Evolutionary conservation across 176 grass and related monocot genomes (phyloP), one percentile per base, ranked within the genome.

Genomic region (Pharus latifolius): DNA sequence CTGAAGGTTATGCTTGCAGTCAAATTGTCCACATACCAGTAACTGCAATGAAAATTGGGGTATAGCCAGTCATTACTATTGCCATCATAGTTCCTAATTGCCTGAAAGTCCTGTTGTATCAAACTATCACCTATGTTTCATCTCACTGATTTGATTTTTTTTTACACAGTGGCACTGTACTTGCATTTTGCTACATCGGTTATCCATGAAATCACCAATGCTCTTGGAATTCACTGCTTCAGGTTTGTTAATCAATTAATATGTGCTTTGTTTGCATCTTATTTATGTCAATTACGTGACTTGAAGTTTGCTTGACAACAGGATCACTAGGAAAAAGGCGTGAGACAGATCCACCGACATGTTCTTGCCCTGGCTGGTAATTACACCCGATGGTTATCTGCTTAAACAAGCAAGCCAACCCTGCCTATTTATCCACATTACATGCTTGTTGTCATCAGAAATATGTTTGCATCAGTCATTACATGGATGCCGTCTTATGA

Each of bases 181-280:
- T 74, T 98, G 70, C 78, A 98, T 83, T 98, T 98, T 78, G 95
- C 90, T 54, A 98, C 95, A n/a, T 98, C 95, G 3, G 95, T 98
- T 61, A 91, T 98, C 76, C 83, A 91, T 77, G 95, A 98, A 82
- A 98, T 98, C 33, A 93, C 90, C 23, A 91, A 90, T 28, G 95
- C 90, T 0, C 90, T 98, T 52, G 95, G 90, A 66, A 98, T 98
- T 50, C 88, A 81, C 22, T 98, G 95, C 84, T 98, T 98, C 87
- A 98, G 87, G 90, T 98, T 72, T 49, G 33, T 82, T 42, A 37
- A 29, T 65, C 30, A 22, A 14, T 12, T 15, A 40, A 0, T 70
- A 25, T 56, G 10, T 26, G 51, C 47, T 63, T 73, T 22, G 29
- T 49, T 67, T 60, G 14, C 35, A 46, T n/a, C n/a, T 1, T 37